These are phyloP conservation scores for Starmerella apis DNA, from an alignment of 805 yeast genomes.

Conservation along the genomic window DNA sequence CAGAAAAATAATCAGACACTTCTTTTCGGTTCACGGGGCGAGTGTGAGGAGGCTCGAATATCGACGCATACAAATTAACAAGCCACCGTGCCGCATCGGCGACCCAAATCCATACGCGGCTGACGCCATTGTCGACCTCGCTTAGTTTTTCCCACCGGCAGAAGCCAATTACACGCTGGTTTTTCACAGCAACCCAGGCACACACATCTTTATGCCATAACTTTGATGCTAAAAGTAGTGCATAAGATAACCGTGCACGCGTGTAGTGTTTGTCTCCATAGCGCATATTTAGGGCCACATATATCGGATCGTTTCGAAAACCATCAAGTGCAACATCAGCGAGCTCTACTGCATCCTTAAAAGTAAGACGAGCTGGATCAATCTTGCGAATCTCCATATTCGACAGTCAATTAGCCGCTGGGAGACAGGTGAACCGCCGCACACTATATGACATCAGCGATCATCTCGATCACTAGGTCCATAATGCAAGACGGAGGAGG, in stretches of 20 bases:
- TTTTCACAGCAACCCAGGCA: not conserved
- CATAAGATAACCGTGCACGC: not conserved
- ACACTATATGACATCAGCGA: not conserved
- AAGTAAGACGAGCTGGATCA: not conserved
- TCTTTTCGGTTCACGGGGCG: not conserved
- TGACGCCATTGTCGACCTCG: not conserved
- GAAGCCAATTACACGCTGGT: not conserved
- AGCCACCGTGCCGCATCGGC: not conserved
- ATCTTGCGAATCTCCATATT: not conserved
- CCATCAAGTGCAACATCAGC: slow-evolving; percentile 3
- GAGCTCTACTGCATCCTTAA: not conserved
- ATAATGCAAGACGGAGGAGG: too few species aligned
- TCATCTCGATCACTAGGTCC: too few species aligned
- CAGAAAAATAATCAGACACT: not conserved
- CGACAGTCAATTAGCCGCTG: not conserved
- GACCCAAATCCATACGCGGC: slow-evolving; percentile 2
- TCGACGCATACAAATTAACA: not conserved
- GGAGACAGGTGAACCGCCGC: too few species aligned
- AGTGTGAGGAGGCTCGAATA: not conserved
- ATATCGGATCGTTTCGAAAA: slow-evolving; percentile 4
- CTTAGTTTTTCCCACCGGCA: slow-evolving; percentile 4
- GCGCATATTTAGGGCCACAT: not conserved
- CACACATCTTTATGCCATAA: not conserved
- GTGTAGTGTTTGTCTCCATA: not conserved
- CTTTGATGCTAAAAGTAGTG: not conserved